Evolutionary conservation across 2,329 filamentous ascomycete genomes (phyloP).

Genomic region (Aphanoascus verrucosus): DNA sequence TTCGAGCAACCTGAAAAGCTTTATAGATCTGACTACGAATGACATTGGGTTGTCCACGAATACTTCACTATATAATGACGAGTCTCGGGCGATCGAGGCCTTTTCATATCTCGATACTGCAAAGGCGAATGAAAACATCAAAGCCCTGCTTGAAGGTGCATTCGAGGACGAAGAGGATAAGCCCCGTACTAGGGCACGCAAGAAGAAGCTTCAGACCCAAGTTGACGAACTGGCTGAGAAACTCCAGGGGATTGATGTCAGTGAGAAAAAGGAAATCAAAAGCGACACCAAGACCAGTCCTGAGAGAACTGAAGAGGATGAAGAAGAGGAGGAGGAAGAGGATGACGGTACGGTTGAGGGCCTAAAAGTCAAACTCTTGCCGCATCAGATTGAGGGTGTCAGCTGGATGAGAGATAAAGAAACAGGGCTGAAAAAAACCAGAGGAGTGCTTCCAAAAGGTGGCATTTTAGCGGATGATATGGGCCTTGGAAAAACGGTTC

Average conservation of each 20-base stretch:
- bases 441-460: conserved; percentile 68
- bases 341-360: conserved; percentile 62
- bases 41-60: conserved; percentile 42
- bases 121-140: conserved; percentile 44
- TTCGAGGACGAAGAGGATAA: conserved; percentile 42
- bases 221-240: conserved; percentile 37
- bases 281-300: conserved; percentile 42
- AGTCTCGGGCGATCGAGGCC: conserved; percentile 46
- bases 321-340: conserved; percentile 43
- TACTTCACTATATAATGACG: conserved; percentile 37
- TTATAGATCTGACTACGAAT: conserved; percentile 41
- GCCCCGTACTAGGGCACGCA: conserved; percentile 29
- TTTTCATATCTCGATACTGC: conserved; percentile 41
- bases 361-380: conserved; percentile 75
- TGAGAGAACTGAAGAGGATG: conserved; percentile 31
- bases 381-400: conserved; percentile 88
- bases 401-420: conserved; percentile 94
- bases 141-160: conserved; percentile 41
- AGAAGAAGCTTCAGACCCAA: conserved; percentile 31
- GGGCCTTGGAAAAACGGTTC: conserved; percentile 92
- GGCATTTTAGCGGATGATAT: conserved; percentile 92
- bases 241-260: conserved; percentile 33
- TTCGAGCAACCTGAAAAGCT: conserved; percentile 36
- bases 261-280: conserved; percentile 35
- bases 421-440: conserved; percentile 71